A percentile compares a stretch with the other conserved stretches of the same genome.
Conservation (phyloP, 2,329 filamentous ascomycete species). For the Cadophora sp. region DNA sequence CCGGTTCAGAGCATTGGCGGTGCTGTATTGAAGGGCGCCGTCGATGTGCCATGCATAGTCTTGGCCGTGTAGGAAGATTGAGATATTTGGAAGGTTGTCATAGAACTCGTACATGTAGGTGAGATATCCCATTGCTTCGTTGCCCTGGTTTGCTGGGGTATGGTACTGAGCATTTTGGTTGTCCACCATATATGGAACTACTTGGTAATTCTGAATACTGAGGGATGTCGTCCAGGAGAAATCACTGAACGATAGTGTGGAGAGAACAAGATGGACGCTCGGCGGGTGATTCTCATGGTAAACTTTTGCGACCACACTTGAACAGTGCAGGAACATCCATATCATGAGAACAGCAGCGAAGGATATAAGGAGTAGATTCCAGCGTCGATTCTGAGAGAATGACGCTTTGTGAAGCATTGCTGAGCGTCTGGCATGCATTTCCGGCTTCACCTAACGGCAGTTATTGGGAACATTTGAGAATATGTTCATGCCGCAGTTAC, state of each 20-base stretch:
- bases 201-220: slow-evolving; percentile 21
- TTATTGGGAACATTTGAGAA: background rate
- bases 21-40: slow-evolving; percentile 43
- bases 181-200: slow-evolving; percentile 57
- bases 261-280: slow-evolving; percentile 29
- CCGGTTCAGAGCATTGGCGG: slow-evolving; percentile 44
- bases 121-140: slow-evolving; percentile 68
- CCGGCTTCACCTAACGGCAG: background rate
- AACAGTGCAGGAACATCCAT: background rate
- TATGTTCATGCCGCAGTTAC: no score
- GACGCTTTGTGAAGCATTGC: background rate
- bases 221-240: slow-evolving; percentile 23
- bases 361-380: background rate
- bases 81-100: slow-evolving; percentile 61
- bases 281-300: background rate
- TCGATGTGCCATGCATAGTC: slow-evolving; percentile 51
- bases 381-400: background rate
- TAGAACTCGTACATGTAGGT: slow-evolving; percentile 68
- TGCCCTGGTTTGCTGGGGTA: slow-evolving; percentile 63
- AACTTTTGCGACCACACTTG: background rate
- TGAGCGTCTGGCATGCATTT: background rate
- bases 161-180: slow-evolving; percentile 53
- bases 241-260: slow-evolving; percentile 9
- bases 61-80: slow-evolving; percentile 67
- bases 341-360: background rate